phyloP scores from a whole-genome alignment of 2,329 filamentous ascomycete species.

The Myotisia sp. region DNA sequence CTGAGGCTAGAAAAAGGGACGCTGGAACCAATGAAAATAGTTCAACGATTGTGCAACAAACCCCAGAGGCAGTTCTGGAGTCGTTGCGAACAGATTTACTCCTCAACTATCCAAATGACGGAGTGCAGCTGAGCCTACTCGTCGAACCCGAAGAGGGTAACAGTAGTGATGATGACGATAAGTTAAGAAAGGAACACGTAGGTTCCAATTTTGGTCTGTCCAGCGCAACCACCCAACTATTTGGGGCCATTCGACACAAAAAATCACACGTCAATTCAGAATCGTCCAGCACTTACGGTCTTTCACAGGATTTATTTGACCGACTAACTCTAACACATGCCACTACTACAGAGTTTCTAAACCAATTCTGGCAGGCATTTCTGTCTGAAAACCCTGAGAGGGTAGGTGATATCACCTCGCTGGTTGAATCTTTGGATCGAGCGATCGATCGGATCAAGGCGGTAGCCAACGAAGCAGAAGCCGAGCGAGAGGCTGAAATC shows the following conservation, averaged over 20 bases:
- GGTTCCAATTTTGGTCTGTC: slow-evolving; percentile 55
- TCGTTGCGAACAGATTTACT: slow-evolving; percentile 49
- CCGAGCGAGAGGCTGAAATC: slow-evolving; percentile 53
- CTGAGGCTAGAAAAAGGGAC: slow-evolving; percentile 32
- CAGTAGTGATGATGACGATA: slow-evolving; percentile 48
- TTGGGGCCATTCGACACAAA: slow-evolving; percentile 44
- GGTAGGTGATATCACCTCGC: slow-evolving; percentile 63
- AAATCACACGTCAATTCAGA: slow-evolving; percentile 33
- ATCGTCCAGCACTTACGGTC: slow-evolving; percentile 29
- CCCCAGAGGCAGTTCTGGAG: slow-evolving; percentile 53
- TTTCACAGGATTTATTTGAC: slow-evolving; percentile 42
- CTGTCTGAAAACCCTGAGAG: slow-evolving; percentile 73
- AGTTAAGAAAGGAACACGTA: slow-evolving; percentile 35
- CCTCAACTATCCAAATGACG: slow-evolving; percentile 32
- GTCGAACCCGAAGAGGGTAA: slow-evolving; percentile 45
- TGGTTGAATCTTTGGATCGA: slow-evolving; percentile 66
- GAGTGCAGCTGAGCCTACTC: slow-evolving; percentile 52
- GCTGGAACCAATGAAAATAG: slow-evolving; percentile 32
- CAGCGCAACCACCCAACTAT: slow-evolving; percentile 42
- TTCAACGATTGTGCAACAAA: slow-evolving; percentile 51
- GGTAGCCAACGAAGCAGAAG: slow-evolving; percentile 67
- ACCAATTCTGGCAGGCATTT: slow-evolving; percentile 91
- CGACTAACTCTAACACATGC: slow-evolving; percentile 65
- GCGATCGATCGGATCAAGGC: slow-evolving; percentile 66
- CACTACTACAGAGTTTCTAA: slow-evolving; percentile 88